Conservation (phyloP, 2,329 filamentous ascomycete genomes). For the Plenodomus lindquistii region DNA sequence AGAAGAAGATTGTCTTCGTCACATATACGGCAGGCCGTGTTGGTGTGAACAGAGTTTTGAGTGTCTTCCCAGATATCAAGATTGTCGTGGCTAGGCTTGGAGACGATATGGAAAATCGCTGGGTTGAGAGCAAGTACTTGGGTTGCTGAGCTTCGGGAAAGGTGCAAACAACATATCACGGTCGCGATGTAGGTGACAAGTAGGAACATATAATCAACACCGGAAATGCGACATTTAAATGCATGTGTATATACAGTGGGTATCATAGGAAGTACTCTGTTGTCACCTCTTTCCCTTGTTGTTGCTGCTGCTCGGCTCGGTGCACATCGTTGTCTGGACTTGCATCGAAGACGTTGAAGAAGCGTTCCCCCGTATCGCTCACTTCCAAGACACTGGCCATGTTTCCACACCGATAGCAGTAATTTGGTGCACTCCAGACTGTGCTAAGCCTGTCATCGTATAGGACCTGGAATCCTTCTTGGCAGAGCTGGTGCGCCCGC, state of each 20-base stretch:
- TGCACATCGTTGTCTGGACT: slow-evolving; percentile 93
- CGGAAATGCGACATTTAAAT: slow-evolving; percentile 17
- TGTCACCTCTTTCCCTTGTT: slow-evolving; percentile 72
- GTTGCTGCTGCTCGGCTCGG: slow-evolving; percentile 76
- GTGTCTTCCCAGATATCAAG: slow-evolving; percentile 84
- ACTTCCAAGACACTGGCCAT: slow-evolving; percentile 97
- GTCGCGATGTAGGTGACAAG: not conserved
- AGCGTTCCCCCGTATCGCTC: slow-evolving; percentile 86
- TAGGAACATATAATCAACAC: slow-evolving; percentile 13
- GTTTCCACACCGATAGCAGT: slow-evolving; percentile 94
- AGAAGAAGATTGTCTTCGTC: slow-evolving; percentile 86
- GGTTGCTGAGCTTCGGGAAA: slow-evolving; percentile 64
- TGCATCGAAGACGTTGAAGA: slow-evolving; percentile 97
- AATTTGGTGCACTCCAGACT: slow-evolving; percentile 81
- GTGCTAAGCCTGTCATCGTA: slow-evolving; percentile 95
- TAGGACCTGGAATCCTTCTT: slow-evolving; percentile 95
- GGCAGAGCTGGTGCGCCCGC: slow-evolving; percentile 96
- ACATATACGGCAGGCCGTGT: slow-evolving; percentile 87
- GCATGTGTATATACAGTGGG: slow-evolving; percentile 21
- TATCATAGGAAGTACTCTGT: slow-evolving; percentile 70
- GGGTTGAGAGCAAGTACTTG: slow-evolving; percentile 89
- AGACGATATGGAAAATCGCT: slow-evolving; percentile 80
- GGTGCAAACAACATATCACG: not conserved
- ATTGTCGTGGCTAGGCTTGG: slow-evolving; percentile 85
- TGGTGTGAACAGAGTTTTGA: slow-evolving; percentile 81